These are phyloP conservation scores for Suillus bovinus DNA, from an alignment of 768 basidiomycete genomes.

Conservation along the genomic window DNA sequence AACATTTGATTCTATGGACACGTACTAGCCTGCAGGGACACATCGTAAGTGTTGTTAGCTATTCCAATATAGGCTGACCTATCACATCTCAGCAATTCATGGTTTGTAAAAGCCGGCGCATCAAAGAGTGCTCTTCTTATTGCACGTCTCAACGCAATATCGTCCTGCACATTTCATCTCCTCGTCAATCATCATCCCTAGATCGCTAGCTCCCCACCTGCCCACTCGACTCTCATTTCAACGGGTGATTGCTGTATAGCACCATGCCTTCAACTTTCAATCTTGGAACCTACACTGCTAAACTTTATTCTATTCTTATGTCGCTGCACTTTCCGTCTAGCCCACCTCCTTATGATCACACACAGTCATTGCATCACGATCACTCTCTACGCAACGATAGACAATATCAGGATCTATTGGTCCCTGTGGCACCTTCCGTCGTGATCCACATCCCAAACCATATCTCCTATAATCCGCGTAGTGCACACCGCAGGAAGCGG, in stretches of 20 bases:
- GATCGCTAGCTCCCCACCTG: too few relatives aligned
- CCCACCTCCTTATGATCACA: slow-evolving; percentile 9
- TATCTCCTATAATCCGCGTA: background rate
- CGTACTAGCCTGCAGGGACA: background rate
- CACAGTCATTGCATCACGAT: background rate
- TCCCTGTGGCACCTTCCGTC: slow-evolving; percentile 4
- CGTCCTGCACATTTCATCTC: background rate
- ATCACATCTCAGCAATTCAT: background rate
- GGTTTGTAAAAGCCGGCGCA: too few relatives aligned
- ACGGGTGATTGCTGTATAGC: background rate
- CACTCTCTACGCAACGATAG: background rate
- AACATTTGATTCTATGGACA: background rate
- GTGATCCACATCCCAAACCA: slow-evolving; percentile 6
- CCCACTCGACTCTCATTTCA: background rate
- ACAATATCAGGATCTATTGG: background rate
- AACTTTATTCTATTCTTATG: background rate
- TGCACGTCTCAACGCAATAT: background rate
- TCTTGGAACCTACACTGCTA: background rate
- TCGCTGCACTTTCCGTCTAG: background rate
- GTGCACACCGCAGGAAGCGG: background rate
- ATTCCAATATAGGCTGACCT: background rate
- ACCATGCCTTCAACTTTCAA: background rate
- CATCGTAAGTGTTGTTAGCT: background rate
- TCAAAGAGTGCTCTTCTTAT: background rate
- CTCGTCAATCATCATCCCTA: background rate